Conservation (phyloP, 345 rosid species). For the Heritiera fomes region DNA sequence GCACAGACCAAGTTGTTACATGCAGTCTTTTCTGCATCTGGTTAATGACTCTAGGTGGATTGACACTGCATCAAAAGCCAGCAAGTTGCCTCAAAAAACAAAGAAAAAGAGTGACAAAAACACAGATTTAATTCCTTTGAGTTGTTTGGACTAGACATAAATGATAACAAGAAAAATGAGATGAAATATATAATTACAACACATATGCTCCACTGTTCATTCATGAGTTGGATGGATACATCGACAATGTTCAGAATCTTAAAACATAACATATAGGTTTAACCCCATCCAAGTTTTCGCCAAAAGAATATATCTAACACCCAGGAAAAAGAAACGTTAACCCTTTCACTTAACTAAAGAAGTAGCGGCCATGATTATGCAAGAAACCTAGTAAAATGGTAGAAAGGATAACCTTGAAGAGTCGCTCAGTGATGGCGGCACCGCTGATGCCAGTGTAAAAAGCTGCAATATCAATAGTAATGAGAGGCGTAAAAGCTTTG, state of each 20-base stretch:
- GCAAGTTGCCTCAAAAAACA: too few relatives aligned
- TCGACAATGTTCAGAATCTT: not conserved
- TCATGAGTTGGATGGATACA: not conserved
- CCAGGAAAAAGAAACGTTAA: too few relatives aligned
- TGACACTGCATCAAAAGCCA: too few relatives aligned
- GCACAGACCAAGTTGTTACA: too few relatives aligned
- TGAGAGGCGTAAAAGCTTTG: slow-evolving; percentile 72
- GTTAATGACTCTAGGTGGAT: too few relatives aligned
- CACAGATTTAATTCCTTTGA: not conserved
- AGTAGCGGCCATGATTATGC: not conserved
- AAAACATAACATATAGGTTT: too few relatives aligned
- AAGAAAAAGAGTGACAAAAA: not conserved
- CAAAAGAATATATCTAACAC: too few relatives aligned
- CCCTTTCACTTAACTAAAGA: too few relatives aligned
- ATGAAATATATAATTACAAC: not conserved
- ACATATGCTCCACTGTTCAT: not conserved
- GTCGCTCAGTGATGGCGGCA: slow-evolving; percentile 84
- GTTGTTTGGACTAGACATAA: not conserved
- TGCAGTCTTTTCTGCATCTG: too few relatives aligned
- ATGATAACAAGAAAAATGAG: not conserved
- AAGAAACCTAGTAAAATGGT: not conserved
- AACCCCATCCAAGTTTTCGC: too few relatives aligned
- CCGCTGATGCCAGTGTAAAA: slow-evolving; percentile 93
- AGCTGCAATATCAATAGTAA: slow-evolving; percentile 66
- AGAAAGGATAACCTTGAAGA: slow-evolving; percentile 56